Evolutionary conservation across 2,329 filamentous ascomycete species (phyloP), one percentile per base, ranked within the genome.

Genomic region (Xenoacremonium recifei): DNA sequence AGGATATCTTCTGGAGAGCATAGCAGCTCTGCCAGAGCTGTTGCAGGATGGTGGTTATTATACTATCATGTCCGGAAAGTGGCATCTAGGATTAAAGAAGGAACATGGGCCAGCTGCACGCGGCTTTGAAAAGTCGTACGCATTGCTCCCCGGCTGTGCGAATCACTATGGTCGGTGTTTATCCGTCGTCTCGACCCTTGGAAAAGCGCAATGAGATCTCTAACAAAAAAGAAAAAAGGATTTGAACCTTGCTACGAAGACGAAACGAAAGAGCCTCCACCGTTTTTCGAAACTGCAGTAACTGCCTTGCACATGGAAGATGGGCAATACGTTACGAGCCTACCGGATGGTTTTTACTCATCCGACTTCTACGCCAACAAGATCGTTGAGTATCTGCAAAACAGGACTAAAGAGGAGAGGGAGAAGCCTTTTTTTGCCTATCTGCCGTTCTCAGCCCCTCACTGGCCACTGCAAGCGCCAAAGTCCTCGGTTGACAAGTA

Each of bases 391-490:
- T 79, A 79, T 38, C 61, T 80, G 1, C 61, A 66, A 25, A 71
- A 76, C 72, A 76, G 76, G 63, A 70, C 56, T 45, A 62, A 53
- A 45, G 47, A 56, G 3, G 50, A 49, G 4, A 55, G 62, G 16
- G 47, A 47, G 18, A 54, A 64, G 3, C 58, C 57, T 0, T 60
- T 59, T 44, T 56, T 62, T 38, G 52, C 47, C 3, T 60, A 54
- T 13, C 34, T 60, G 3, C 46, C 58, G 1, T 84, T 80, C 54
- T 79, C 78, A 0, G 79, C 80, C 0, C 79, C 79, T 4, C 80
- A 84, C 50, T 84, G 80, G 80, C 80, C 80, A 3, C 61, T 84
- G 2, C 80, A 84, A 52, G 77, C 78, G 0, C 77, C 79, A 0
- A 56, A 63, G 25, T 71, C 79, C 47, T 73, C 75, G 39, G 72